phyloP scores from a whole-genome alignment of 371 early-diverging fungal species.

The Apophysomyces ossiformis region DNA sequence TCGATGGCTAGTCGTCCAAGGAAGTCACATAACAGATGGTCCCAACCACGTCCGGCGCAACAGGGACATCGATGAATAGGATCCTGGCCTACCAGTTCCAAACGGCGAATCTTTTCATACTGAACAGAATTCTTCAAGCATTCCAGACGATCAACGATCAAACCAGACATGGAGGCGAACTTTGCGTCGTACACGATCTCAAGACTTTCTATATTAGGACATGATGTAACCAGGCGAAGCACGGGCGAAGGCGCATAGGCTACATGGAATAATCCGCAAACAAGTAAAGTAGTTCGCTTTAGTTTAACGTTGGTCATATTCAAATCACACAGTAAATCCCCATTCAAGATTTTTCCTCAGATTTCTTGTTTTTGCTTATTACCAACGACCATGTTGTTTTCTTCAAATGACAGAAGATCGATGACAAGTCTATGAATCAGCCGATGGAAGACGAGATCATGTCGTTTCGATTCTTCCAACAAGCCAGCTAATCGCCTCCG shows the following conservation, averaged over 20 bases:
- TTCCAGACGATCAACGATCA: not conserved
- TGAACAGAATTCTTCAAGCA: not conserved
- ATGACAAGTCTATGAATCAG: not conserved
- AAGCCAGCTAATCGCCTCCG: not conserved
- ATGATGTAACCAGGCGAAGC: constrained; percentile 15
- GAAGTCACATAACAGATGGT: constrained; percentile 20
- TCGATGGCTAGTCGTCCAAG: constrained; percentile 13
- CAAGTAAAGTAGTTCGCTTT: not conserved
- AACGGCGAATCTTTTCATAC: constrained; percentile 11
- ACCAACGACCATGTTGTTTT: not conserved
- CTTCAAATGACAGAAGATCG: not conserved
- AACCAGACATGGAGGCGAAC: constrained; percentile 9
- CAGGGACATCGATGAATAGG: constrained; percentile 34
- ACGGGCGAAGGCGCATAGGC: constrained; percentile 11
- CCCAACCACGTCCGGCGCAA: constrained; percentile 34
- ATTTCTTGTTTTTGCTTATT: not conserved
- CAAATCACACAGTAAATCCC: too few species aligned
- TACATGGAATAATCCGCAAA: not conserved
- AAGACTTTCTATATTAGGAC: constrained; percentile 21
- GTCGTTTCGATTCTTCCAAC: not conserved
- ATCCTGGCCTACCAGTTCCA: constrained; percentile 24
- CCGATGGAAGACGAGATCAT: not conserved
- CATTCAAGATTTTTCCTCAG: constrained; percentile 8
- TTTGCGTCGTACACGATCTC: constrained; percentile 30
- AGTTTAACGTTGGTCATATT: too few species aligned